A percentile compares a stretch with the other conserved stretches of the same genome.
Evolutionary conservation across 768 basidiomycete genomes (phyloP).

Genomic region (Tylopilus subfusipes): DNA sequence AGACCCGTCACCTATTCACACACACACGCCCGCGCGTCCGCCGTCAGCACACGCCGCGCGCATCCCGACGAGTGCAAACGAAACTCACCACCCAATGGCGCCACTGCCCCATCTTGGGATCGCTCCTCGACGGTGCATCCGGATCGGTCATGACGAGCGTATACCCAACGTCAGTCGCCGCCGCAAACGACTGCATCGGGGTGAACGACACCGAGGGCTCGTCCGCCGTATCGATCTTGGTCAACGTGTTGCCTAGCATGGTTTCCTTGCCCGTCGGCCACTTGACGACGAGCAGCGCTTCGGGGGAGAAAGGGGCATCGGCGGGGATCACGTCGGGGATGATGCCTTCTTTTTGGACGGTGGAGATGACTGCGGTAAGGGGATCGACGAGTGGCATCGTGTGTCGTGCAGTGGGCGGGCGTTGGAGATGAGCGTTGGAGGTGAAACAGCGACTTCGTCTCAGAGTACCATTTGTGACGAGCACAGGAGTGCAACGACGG

Average conservation of each 20-base stretch:
- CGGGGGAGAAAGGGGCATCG: slow-evolving; percentile 23
- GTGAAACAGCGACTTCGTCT: background rate
- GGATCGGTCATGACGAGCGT: slow-evolving; percentile 59
- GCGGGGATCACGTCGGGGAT: slow-evolving; percentile 31
- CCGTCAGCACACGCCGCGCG: background rate
- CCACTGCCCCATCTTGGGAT: slow-evolving; percentile 50
- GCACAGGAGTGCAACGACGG: slow-evolving; percentile 13
- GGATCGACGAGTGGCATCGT: slow-evolving; percentile 27
- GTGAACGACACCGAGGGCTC: slow-evolving; percentile 50
- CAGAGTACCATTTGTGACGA: too few relatives aligned
- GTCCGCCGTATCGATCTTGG: slow-evolving; percentile 38
- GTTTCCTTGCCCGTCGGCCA: slow-evolving; percentile 33
- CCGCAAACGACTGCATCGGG: slow-evolving; percentile 37
- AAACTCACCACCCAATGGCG: slow-evolving; percentile 57
- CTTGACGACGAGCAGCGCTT: slow-evolving; percentile 26
- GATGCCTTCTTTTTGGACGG: slow-evolving; percentile 20
- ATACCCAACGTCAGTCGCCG: slow-evolving; percentile 37
- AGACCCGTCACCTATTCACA: slow-evolving; percentile 37
- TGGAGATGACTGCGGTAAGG: slow-evolving; percentile 18
- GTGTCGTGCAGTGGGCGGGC: background rate
- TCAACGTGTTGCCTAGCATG: slow-evolving; percentile 37
- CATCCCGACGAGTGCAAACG: too few relatives aligned
- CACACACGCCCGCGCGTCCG: background rate
- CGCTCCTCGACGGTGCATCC: slow-evolving; percentile 49
- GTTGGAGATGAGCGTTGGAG: background rate